Conservation (phyloP, 225 moss, liverwort and hornwort species). For the Asterella californica region DNA sequence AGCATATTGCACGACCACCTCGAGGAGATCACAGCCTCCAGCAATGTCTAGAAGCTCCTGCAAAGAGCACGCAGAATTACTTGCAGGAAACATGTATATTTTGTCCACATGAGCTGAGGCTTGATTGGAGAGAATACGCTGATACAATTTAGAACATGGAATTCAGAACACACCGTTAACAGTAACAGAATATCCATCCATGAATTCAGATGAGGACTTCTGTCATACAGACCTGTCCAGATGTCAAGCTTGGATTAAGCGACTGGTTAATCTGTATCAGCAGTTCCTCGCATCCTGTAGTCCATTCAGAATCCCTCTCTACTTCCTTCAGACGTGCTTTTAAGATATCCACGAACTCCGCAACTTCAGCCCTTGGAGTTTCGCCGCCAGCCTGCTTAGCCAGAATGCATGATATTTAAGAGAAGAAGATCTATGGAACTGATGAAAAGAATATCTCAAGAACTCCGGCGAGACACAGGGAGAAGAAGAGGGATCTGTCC, state of each 20-base stretch:
- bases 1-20: slow-evolving; percentile 28
- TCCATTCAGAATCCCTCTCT: slow-evolving; percentile 24
- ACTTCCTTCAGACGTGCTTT: slow-evolving; percentile 19
- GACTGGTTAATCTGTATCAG: slow-evolving; percentile 22
- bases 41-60: slow-evolving; percentile 40
- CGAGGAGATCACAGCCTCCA: slow-evolving; percentile 35
- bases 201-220: background rate
- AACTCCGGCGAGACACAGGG: background rate
- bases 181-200: too few species aligned
- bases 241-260: slow-evolving; percentile 28
- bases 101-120: too few species aligned
- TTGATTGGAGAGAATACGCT: background rate
- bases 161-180: background rate
- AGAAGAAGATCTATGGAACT: too few species aligned
- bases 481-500: background rate
- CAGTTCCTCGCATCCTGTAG: slow-evolving; percentile 28
- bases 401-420: too few species aligned
- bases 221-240: slow-evolving; percentile 29
- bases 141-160: background rate
- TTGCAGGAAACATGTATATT: background rate
- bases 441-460: too few species aligned
- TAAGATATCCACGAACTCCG: slow-evolving; percentile 22
- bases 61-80: slow-evolving; percentile 8
- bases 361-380: background rate
- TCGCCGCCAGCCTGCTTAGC: background rate